Base-by-base conservation (phyloP, 2,329 filamentous ascomycete species). In the Leptosphaerulina australis region DNA sequence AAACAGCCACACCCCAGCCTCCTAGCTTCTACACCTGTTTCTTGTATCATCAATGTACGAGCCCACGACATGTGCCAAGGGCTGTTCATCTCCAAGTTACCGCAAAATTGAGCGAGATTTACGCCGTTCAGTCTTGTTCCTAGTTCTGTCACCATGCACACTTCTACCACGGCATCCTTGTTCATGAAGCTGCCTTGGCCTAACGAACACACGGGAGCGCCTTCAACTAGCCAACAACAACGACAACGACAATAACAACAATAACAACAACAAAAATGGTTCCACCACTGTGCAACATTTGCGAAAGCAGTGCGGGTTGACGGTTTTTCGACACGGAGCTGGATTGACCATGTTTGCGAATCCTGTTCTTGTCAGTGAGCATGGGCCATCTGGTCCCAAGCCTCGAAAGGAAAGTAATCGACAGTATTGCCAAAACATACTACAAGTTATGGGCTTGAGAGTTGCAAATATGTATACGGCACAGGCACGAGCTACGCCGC, bases 111-210 rank as follows among this genome's bases (percentile, higher is more conserved):
- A 12, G 17, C 35, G 11, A 38, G 10, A 39, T 7, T 33, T 15
- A 28, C 35, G 28, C 28, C 44, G 34, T 34, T 34, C 25, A 24
- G 38, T 30, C 22, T 36, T 20, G 24, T 8, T 40, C 14, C 18
- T n/a, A 21, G 21, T n/a, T 35, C 12, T 33, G 21, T 39, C 6
- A 22, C 17, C 46, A 25, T 33, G 48, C 40, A 25, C 45, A 20
- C 48, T 37, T 30, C 37, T 45, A 29, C 24, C n/a, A 21, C 11
- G 24, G 11, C 24, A 50, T 30, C 35, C 47, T 40, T 39, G 47
- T 40, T 21, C 24, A 15, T 33, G 20, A 34, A 45, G 25, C 48
- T 40, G 48, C 48, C 48, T 45, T 50, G 48, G 35, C 36, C 20
- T 29, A 45, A 31, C 14, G 29, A 34, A 39, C 15, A 37, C 47